Percentiles rank a stretch among this genome's conserved stretches.
Conservation (phyloP, 2,329 filamentous ascomycete genomes). For the Thermothelomyces thermophilus region DNA sequence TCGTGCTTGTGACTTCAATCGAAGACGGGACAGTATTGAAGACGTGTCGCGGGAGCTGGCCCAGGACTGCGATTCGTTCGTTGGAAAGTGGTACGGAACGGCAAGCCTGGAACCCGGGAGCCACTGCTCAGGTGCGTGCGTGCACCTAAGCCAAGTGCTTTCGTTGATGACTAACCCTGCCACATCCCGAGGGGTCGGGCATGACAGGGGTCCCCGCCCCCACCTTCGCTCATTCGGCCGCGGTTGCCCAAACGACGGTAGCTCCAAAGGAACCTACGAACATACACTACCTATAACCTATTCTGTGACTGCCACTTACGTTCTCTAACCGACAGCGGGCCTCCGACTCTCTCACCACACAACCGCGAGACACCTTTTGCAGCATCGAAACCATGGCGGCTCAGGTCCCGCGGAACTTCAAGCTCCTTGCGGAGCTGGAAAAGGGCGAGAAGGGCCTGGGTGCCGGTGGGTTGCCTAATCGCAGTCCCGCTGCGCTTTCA, state of each 20-base stretch:
- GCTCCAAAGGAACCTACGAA: not conserved
- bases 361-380: not conserved
- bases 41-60: not conserved
- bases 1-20: not conserved
- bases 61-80: not conserved
- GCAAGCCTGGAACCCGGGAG: not conserved
- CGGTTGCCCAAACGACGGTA: not conserved
- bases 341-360: not conserved
- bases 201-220: conserved; percentile 7
- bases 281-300: too few species aligned
- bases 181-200: too few species aligned
- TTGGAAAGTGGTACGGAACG: not conserved
- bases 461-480: conserved; percentile 54
- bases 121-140: too few species aligned
- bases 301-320: not conserved
- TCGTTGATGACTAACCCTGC: conserved; percentile 12
- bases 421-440: conserved; percentile 93
- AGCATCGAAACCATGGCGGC: conserved; percentile 29
- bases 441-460: conserved; percentile 98
- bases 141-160: not conserved
- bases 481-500: not conserved
- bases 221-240: not conserved
- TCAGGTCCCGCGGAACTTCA: conserved; percentile 88
- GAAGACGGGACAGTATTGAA: not conserved
- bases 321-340: not conserved